These are phyloP conservation scores for Raphanus raphanistrum DNA, from an alignment of 345 rosid genomes.

Conservation along the genomic window DNA sequence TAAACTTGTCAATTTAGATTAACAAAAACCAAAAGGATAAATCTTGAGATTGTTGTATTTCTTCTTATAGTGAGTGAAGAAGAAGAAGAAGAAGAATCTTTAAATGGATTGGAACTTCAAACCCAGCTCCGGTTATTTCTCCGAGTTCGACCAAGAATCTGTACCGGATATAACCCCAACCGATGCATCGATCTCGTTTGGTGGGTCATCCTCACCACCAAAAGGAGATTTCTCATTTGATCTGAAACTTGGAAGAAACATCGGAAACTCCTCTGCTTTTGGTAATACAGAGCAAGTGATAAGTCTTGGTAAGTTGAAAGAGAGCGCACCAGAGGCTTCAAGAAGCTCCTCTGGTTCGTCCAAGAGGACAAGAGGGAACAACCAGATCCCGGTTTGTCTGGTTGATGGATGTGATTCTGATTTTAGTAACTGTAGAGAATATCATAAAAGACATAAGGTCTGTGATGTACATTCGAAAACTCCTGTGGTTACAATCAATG, in stretches of 20 bases:
- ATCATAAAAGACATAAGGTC: conserved; percentile 90
- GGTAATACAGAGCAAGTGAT: conserved; percentile 39
- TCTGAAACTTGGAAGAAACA: conserved; percentile 70
- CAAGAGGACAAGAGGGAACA: conserved; percentile 59
- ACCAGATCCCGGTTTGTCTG: conserved; percentile 57
- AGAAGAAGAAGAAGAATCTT: background rate
- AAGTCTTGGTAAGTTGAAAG: conserved; percentile 45
- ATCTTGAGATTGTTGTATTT: conserved; percentile 30
- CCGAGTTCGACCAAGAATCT: conserved; percentile 56
- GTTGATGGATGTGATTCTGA: conserved; percentile 75
- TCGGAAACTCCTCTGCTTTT: conserved; percentile 40
- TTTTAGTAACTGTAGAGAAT: conserved; percentile 70
- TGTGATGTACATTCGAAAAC: conserved; percentile 87
- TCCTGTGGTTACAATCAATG: conserved; percentile 62
- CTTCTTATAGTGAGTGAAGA: conserved; percentile 26
- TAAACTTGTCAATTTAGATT: background rate
- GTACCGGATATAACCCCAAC: conserved; percentile 41
- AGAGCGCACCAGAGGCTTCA: conserved; percentile 38
- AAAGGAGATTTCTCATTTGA: conserved; percentile 64
- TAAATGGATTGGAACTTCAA: conserved; percentile 84
- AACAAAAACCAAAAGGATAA: conserved; percentile 23
- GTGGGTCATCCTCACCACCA: conserved; percentile 31
- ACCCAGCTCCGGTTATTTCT: conserved; percentile 53
- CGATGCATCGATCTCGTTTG: conserved; percentile 47
- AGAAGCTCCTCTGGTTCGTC: conserved; percentile 45